Evolutionary conservation across 2,329 filamentous ascomycete species (phyloP), one percentile per base, ranked within the genome.

Genomic region (Helicocarpus griseus): DNA sequence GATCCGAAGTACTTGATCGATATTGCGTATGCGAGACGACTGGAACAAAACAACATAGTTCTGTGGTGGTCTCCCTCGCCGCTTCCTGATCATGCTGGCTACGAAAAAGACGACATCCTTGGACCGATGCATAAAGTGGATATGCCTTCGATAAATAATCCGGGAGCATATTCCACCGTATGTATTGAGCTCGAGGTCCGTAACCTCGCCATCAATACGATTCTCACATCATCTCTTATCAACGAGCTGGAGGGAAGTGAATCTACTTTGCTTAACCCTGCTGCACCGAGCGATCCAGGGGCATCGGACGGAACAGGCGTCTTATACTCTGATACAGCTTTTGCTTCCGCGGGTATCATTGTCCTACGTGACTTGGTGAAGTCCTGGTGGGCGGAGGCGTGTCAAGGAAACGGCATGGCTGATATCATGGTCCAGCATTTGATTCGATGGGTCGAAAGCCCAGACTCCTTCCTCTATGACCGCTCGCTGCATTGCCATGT

Each of bases 341-440:
- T 98, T 65, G 85, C 91, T n/a, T 87, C 89, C 47, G 89, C 91
- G 2, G 88, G 89, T 50, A 87, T 97, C 4, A 80, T 85, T 5
- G 93, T 98, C 0, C 77, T 99, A 3, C 85, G 93, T 13, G 94
- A 97, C 61, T 96, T 99, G 90, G 93, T 99, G 60, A 95, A 96
- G 67, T 81, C 87, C 2, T 99, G 94, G 94, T 98, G 93, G 93
- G 80, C 85, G 1, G 91, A 98, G 68, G 94, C 93, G 5, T 93
- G 88, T 65, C 83, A 82, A 55, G 89, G 89, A 35, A 94, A 87
- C 61, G 85, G 82, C 38, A 96, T 98, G 89, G 94, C 94, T 0
- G 93, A 98, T 69, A 83, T 97, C 50, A 89, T 99, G 77, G 93
- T 99, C 0, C 90, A 95, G 64, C 91, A 98, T 69, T 78, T 99